Conservation (phyloP, 768 basidiomycete genomes). For the Collybia nuda region DNA sequence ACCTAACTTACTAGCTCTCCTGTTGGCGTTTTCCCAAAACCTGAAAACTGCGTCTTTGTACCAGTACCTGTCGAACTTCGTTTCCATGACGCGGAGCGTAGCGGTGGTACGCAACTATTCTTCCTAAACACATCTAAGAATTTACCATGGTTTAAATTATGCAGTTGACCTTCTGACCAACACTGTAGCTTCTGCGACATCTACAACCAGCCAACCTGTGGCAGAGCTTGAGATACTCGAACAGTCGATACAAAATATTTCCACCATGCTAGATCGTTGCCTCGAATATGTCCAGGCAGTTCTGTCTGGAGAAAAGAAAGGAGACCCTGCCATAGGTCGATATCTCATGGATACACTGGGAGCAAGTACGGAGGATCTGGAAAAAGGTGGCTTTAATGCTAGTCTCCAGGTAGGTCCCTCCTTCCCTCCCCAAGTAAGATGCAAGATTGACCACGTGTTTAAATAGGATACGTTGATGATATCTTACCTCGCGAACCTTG, state of each 20-base stretch:
- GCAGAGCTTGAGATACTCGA: slow-evolving; percentile 79
- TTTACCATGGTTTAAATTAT: slow-evolving; percentile 5
- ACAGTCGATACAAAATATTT: slow-evolving; percentile 66
- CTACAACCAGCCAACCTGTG: slow-evolving; percentile 50
- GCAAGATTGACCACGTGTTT: slow-evolving; percentile 13
- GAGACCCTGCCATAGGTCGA: slow-evolving; percentile 84
- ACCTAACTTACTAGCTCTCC: slow-evolving; percentile 59
- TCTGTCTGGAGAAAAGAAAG: slow-evolving; percentile 71
- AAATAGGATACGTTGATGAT: slow-evolving; percentile 89
- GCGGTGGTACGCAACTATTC: slow-evolving; percentile 63
- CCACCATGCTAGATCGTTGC: slow-evolving; percentile 81
- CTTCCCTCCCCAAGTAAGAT: slow-evolving; percentile 7
- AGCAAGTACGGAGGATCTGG: slow-evolving; percentile 66
- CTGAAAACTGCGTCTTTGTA: slow-evolving; percentile 93
- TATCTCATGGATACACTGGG: slow-evolving; percentile 88
- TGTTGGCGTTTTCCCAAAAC: slow-evolving; percentile 84
- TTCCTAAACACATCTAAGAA: not conserved
- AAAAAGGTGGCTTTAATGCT: slow-evolving; percentile 73
- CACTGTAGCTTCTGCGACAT: slow-evolving; percentile 42
- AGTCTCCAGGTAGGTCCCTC: slow-evolving; percentile 61
- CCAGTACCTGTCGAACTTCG: slow-evolving; percentile 88
- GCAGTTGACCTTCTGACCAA: slow-evolving; percentile 76
- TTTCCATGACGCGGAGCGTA: slow-evolving; percentile 81
- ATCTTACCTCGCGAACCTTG: slow-evolving; percentile 90
- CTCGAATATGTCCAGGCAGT: slow-evolving; percentile 83